phyloP scores from a whole-genome alignment of 108 stramenopile genomes.

The Cyclotella atomus region DNA sequence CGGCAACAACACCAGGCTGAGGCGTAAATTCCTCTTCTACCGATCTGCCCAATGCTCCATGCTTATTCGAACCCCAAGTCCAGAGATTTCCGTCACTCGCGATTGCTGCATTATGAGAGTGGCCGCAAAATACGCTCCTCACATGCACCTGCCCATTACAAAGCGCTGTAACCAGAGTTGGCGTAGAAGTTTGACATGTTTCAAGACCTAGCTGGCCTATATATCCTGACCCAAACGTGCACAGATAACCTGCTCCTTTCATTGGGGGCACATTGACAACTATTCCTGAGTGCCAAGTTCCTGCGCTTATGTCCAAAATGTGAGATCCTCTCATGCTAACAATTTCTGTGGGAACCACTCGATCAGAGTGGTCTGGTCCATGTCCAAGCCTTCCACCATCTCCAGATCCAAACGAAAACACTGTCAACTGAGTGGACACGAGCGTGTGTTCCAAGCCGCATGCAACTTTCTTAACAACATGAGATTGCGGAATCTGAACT shows the following conservation, averaged over 20 bases:
- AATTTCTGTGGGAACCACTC: conserved; percentile 35
- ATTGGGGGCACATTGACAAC: conserved; percentile 63
- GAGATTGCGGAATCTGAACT: conserved; percentile 36
- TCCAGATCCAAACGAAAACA: conserved; percentile 72
- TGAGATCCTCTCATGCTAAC: conserved; percentile 22
- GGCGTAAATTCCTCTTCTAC: conserved; percentile 42
- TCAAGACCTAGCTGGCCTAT: conserved; percentile 74
- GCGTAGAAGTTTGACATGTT: conserved; percentile 39
- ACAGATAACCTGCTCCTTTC: conserved; percentile 59
- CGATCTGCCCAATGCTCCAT: conserved; percentile 24
- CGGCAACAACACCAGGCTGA: conserved; percentile 67
- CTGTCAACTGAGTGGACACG: conserved; percentile 43
- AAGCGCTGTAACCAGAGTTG: conserved; percentile 53
- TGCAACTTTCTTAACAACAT: conserved; percentile 50
- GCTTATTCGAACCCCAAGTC: conserved; percentile 69
- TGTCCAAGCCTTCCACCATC: conserved; percentile 73
- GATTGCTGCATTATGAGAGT: conserved; percentile 68
- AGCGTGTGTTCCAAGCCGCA: conserved; percentile 76
- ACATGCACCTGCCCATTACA: conserved; percentile 40
- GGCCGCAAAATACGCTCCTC: conserved; percentile 58
- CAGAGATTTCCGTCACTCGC: conserved; percentile 72
- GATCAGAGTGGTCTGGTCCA: conserved; percentile 47
- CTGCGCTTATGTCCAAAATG: conserved; percentile 48
- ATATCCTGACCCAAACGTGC: conserved; percentile 75
- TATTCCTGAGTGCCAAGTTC: conserved; percentile 76